Evolutionary conservation across 2,329 filamentous ascomycete species (phyloP), one percentile per base, ranked within the genome.

Genomic region (Pyricularia sp.): DNA sequence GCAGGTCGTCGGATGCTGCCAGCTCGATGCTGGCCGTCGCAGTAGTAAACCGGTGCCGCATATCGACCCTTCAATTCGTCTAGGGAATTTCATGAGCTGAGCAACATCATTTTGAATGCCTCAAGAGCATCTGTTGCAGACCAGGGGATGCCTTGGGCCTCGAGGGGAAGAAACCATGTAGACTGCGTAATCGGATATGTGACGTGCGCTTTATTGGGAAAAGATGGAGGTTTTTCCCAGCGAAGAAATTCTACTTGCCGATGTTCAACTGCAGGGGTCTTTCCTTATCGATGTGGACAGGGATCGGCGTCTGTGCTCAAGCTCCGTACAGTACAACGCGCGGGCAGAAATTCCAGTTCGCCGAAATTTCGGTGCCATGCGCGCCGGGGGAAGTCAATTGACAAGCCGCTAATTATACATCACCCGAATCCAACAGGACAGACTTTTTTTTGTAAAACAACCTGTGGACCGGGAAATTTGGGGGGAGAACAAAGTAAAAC

Each of bases 21-120:
- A 71, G 69, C 67, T 70, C 69, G 69, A 72, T 69, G 75, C 75
- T 68, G 76, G 75, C 73, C 77, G 77, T 75, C 75, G 77, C 70
- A 78, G 55, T 59, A 59, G 76, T 72, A 82, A 76, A 74, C 83
- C 78, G 73, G 81, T 80, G 78, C 80, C 78, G 77, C 79, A 83
- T 78, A 82, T 79, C 78, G 81, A 82, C 78, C 82, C 77, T 76
- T 85, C 81, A 76, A 84, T 79, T 81, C 80, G 81, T 77, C 77
- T 80, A 71, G 79, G 76, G 76, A 80, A 76, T 82, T 80, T 85
- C 83, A 86, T 86, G 81, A 78, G 82, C 75, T 79, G 77, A 77
- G 79, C 78, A 74, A 77, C 81, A 82, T 83, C 75, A 69, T 78
- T 70, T 19, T 49, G 33, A 26, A 57, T 59, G 63, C 63, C 49